These are phyloP conservation scores for Gentiana straminea DNA, from an alignment of 257 asterid species.

Conservation along the genomic window DNA sequence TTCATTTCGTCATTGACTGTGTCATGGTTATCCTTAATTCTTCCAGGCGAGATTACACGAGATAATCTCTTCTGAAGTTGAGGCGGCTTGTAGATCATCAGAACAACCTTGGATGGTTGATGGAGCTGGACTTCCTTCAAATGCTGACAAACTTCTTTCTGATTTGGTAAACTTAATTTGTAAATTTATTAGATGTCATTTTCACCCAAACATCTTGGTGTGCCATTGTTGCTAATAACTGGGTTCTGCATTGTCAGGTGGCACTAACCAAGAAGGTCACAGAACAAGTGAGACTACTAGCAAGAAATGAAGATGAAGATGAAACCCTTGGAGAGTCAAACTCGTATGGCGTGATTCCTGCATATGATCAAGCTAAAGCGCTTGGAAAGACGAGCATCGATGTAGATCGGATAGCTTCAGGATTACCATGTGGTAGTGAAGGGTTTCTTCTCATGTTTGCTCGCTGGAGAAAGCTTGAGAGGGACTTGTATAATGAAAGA, in stretches of 20 bases:
- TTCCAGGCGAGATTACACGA: slow-evolving; percentile 71
- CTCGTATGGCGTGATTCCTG: slow-evolving; percentile 60
- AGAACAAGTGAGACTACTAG: slow-evolving; percentile 70
- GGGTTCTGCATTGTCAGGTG: slow-evolving; percentile 31
- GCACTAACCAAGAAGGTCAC: slow-evolving; percentile 78
- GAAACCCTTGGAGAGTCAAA: slow-evolving; percentile 67
- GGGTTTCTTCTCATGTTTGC: slow-evolving; percentile 97
- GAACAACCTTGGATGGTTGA: slow-evolving; percentile 91
- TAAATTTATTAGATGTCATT: too few relatives aligned
- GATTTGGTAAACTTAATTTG: slow-evolving; percentile 37
- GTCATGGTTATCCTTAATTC: neutral
- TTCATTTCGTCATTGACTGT: too few relatives aligned
- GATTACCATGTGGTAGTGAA: slow-evolving; percentile 92
- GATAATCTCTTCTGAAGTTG: slow-evolving; percentile 56
- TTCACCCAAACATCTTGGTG: too few relatives aligned
- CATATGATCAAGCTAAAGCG: slow-evolving; percentile 96
- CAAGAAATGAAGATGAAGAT: slow-evolving; percentile 53
- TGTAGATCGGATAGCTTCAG: slow-evolving; percentile 91
- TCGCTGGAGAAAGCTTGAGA: slow-evolving; percentile 90
- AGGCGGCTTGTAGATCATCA: slow-evolving; percentile 21
- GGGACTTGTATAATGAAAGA: slow-evolving; percentile 84
- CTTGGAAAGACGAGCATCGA: slow-evolving; percentile 94
- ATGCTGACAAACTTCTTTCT: slow-evolving; percentile 64
- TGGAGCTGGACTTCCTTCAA: slow-evolving; percentile 81
- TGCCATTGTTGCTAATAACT: neutral